A percentile compares a stretch with the other conserved stretches of the same genome.
Conservation (phyloP, 2,329 filamentous ascomycete species). For the Fusarium buharicum region DNA sequence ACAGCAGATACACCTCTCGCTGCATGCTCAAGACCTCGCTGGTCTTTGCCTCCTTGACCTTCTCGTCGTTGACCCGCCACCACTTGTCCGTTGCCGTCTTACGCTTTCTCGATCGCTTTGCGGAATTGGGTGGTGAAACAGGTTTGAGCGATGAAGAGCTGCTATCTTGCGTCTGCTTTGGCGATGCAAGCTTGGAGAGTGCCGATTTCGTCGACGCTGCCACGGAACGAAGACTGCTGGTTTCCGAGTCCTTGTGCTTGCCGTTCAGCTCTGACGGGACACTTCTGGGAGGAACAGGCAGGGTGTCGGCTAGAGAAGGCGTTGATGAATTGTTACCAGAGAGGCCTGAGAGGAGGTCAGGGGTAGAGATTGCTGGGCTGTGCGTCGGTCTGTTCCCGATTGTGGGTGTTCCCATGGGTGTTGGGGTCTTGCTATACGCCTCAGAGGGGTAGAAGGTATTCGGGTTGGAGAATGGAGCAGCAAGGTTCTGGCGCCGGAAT, state of each 20-base stretch:
- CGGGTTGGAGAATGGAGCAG: slow-evolving; percentile 83
- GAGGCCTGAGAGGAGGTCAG: slow-evolving; percentile 57
- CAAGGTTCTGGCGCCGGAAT: slow-evolving; percentile 85
- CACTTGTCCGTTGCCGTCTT: slow-evolving; percentile 73
- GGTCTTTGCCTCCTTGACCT: slow-evolving; percentile 93
- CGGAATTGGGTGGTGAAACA: slow-evolving; percentile 36
- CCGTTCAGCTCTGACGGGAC: slow-evolving; percentile 45
- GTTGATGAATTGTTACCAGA: slow-evolving; percentile 51
- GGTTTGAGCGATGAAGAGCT: slow-evolving; percentile 33
- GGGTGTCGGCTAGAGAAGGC: slow-evolving; percentile 51
- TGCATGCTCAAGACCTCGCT: slow-evolving; percentile 92
- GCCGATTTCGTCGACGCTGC: slow-evolving; percentile 67
- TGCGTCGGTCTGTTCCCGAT: slow-evolving; percentile 52
- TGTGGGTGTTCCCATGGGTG: slow-evolving; percentile 62
- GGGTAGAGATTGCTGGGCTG: slow-evolving; percentile 59
- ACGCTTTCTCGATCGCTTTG: slow-evolving; percentile 63
- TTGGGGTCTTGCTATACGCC: slow-evolving; percentile 73
- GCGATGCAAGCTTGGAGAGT: slow-evolving; percentile 59
- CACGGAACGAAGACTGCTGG: slow-evolving; percentile 65
- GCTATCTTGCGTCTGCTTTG: slow-evolving; percentile 46
- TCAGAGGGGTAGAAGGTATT: slow-evolving; percentile 80
- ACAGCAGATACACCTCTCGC: slow-evolving; percentile 93
- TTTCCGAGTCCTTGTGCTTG: slow-evolving; percentile 59
- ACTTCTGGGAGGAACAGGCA: slow-evolving; percentile 47
- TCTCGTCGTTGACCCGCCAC: slow-evolving; percentile 99